A percentile compares a stretch with the other conserved stretches of the same genome.
phyloP scores from a whole-genome alignment of 2,329 filamentous ascomycete genomes.

The Leptographium flavum region DNA sequence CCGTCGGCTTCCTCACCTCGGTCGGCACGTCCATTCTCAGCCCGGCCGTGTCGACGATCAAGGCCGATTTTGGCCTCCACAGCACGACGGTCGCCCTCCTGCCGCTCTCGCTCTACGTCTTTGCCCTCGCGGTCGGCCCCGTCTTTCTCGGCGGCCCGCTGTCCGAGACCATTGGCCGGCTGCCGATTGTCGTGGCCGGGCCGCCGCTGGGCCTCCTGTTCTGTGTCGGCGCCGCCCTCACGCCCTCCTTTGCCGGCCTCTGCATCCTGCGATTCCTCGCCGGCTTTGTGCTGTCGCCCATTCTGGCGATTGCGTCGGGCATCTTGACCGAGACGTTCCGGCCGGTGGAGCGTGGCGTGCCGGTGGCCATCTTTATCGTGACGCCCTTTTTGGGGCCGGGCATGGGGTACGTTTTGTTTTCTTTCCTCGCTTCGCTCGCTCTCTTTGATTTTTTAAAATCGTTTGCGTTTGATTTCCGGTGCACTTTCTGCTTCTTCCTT shows the following conservation, averaged over 20 bases:
- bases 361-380: slow-evolving; percentile 30
- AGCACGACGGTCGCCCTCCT: slow-evolving; percentile 41
- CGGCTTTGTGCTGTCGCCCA: slow-evolving; percentile 34
- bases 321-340: slow-evolving; percentile 34
- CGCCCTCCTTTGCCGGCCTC: slow-evolving; percentile 28
- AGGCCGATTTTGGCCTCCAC: slow-evolving; percentile 34
- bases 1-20: slow-evolving; percentile 31
- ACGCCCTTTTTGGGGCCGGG: slow-evolving; percentile 39
- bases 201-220: slow-evolving; percentile 37
- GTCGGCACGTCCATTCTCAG: slow-evolving; percentile 40
- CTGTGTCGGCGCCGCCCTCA: slow-evolving; percentile 38
- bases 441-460: not conserved
- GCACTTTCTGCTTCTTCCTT: too few relatives aligned
- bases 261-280: slow-evolving; percentile 42
- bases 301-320: slow-evolving; percentile 33
- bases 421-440: not conserved
- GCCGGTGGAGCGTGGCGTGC: slow-evolving; percentile 25
- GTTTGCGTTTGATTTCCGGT: too few relatives aligned
- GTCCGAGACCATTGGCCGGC: slow-evolving; percentile 42
- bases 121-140: slow-evolving; percentile 46
- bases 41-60: slow-evolving; percentile 29
- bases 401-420: slow-evolving; percentile 24
- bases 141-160: slow-evolving; percentile 42
- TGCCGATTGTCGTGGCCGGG: slow-evolving; percentile 33
- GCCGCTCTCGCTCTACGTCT: slow-evolving; percentile 42